A percentile compares a stretch with the other conserved stretches of the same genome.
Evolutionary conservation across 2,329 filamentous ascomycete species (phyloP).

Genomic region (Aspergillus latus): DNA sequence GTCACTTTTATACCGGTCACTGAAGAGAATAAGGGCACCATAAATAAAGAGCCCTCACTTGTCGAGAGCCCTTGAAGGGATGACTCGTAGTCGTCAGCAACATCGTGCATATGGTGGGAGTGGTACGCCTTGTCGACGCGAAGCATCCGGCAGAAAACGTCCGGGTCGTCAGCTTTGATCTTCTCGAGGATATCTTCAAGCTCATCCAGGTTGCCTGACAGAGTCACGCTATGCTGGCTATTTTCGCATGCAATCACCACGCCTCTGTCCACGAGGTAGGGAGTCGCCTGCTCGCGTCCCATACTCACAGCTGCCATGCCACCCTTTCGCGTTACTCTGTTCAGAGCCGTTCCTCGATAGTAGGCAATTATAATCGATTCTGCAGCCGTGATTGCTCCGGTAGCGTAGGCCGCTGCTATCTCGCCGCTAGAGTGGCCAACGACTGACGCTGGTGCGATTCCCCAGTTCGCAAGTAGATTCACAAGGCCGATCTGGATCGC

Average conservation of each 20-base stretch:
- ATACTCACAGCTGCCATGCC: neutral
- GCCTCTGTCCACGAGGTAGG: neutral
- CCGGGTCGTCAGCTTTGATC: neutral
- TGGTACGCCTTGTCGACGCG: constrained; percentile 9
- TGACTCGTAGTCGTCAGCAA: neutral
- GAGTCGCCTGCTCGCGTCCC: neutral
- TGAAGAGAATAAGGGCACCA: constrained; percentile 11
- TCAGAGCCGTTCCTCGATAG: neutral
- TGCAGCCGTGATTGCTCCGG: neutral
- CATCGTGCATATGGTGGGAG: constrained; percentile 19
- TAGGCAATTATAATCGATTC: neutral
- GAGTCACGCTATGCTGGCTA: neutral
- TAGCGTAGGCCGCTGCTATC: neutral
- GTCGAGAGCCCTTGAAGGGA: neutral
- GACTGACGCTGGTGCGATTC: neutral
- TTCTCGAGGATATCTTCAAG: neutral
- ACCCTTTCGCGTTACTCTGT: neutral
- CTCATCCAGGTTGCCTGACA: neutral
- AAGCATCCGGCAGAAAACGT: neutral
- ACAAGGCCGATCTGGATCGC: neutral
- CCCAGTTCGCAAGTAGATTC: neutral
- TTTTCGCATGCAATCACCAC: neutral
- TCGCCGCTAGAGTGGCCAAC: neutral
- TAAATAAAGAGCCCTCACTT: neutral
- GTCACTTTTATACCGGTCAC: neutral